phyloP scores from a whole-genome alignment of 176 grass and related monocot genomes.

The Pontederia crassipes region DNA sequence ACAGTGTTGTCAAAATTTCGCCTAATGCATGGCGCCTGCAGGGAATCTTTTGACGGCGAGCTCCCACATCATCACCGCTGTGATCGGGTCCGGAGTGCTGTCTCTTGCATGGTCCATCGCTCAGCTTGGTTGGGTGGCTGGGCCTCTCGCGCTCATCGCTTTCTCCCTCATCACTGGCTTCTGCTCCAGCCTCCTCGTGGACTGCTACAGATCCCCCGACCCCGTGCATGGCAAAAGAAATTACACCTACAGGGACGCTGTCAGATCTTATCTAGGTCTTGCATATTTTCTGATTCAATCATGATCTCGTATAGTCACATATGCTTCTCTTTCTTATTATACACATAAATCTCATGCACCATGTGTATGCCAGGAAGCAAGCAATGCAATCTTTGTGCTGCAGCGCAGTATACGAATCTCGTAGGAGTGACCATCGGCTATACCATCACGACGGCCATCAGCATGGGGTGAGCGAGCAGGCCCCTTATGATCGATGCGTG shows the following conservation, averaged over 20 bases:
- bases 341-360: neutral
- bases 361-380: slow-evolving; percentile 30
- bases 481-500: slow-evolving; percentile 10
- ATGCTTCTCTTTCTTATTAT: neutral
- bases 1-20: too few species aligned
- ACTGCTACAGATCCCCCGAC: slow-evolving; percentile 67
- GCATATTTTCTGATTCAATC: neutral
- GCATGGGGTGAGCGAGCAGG: slow-evolving; percentile 54
- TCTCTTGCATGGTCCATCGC: slow-evolving; percentile 85
- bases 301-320: too few species aligned
- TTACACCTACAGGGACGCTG: slow-evolving; percentile 68
- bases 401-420: slow-evolving; percentile 82
- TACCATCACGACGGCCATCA: slow-evolving; percentile 90
- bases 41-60: slow-evolving; percentile 76
- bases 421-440: slow-evolving; percentile 78
- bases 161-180: slow-evolving; percentile 96
- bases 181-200: slow-evolving; percentile 69
- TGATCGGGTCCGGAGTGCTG: slow-evolving; percentile 89
- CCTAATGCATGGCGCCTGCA: neutral
- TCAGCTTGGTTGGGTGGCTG: slow-evolving; percentile 84
- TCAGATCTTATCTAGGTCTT: slow-evolving; percentile 53
- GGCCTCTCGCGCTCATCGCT: slow-evolving; percentile 41
- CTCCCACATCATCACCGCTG: slow-evolving; percentile 90
- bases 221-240: slow-evolving; percentile 70
- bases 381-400: slow-evolving; percentile 50